Conservation (phyloP, 2,329 filamentous ascomycete species). For the Diaporthe vaccinii region DNA sequence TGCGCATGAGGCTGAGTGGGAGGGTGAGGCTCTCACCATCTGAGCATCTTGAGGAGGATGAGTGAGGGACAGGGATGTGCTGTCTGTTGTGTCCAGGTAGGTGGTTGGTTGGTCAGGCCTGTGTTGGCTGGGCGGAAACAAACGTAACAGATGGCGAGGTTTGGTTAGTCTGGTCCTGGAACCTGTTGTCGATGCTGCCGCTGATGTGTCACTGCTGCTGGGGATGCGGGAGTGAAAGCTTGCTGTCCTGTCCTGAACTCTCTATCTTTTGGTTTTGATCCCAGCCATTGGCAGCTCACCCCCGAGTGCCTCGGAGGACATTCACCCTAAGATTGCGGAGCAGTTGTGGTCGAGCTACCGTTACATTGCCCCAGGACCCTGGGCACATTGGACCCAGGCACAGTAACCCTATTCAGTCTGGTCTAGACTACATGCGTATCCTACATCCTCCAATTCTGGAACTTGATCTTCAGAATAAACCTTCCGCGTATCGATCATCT, state of each 20-base stretch:
- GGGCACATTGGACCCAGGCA: neutral
- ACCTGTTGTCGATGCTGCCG: neutral
- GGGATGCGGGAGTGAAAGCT: neutral
- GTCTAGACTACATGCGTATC: neutral
- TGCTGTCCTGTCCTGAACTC: constrained; percentile 18
- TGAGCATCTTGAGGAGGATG: constrained; percentile 36
- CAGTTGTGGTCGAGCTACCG: constrained; percentile 1
- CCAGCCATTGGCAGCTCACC: constrained; percentile 4
- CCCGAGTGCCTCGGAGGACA: constrained; percentile 24
- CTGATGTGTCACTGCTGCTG: constrained; percentile 18
- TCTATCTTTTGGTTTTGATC: neutral
- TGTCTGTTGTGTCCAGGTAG: neutral
- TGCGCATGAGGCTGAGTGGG: neutral
- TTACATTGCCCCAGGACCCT: constrained; percentile 30
- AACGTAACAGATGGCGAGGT: neutral
- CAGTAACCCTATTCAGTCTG: neutral
- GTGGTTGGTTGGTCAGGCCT: neutral
- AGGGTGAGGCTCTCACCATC: constrained; percentile 34
- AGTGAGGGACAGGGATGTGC: neutral
- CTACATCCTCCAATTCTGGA: neutral
- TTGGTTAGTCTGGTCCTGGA: constrained; percentile 2
- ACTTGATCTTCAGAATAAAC: neutral
- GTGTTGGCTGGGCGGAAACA: neutral
- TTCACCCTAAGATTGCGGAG: constrained; percentile 32
- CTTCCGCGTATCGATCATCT: neutral